A percentile compares a stretch with the other conserved stretches of the same genome.
These are phyloP conservation scores for Gnomoniopsis sp. DNA, from an alignment of 2,329 filamentous ascomycete genomes.

Conservation along the genomic window DNA sequence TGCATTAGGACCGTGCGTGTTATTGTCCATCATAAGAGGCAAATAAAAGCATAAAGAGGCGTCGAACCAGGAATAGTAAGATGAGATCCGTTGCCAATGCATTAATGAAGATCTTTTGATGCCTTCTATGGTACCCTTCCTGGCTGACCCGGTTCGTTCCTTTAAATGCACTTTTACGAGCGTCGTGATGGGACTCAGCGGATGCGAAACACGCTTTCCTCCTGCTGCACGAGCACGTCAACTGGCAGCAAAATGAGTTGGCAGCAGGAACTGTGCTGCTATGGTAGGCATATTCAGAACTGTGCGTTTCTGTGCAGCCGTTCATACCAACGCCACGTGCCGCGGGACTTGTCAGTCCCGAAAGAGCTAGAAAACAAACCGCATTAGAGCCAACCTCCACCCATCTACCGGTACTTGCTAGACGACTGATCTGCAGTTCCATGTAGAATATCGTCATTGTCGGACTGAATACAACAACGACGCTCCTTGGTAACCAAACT, in stretches of 20 bases:
- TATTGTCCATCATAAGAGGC: neutral
- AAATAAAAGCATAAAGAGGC: neutral
- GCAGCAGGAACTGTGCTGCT: no score
- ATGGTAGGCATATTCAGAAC: neutral
- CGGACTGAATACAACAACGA: neutral
- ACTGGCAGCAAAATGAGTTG: no score
- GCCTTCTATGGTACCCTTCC: neutral
- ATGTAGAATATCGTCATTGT: no score
- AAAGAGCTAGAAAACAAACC: neutral
- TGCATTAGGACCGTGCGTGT: neutral
- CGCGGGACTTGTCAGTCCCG: neutral
- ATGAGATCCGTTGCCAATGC: neutral
- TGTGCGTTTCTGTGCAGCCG: neutral
- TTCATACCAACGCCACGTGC: neutral
- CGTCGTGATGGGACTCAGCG: no score
- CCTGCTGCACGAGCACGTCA: no score
- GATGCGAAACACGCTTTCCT: no score
- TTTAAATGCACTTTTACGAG: neutral
- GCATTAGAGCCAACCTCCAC: neutral
- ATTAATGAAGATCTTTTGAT: neutral
- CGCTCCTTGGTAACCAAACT: neutral
- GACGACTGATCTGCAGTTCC: no score
- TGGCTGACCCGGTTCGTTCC: neutral
- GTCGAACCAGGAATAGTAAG: neutral
- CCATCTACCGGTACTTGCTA: neutral